phyloP scores from a whole-genome alignment of 108 stramenopile genomes.

The Schizochytrium sp. region DNA sequence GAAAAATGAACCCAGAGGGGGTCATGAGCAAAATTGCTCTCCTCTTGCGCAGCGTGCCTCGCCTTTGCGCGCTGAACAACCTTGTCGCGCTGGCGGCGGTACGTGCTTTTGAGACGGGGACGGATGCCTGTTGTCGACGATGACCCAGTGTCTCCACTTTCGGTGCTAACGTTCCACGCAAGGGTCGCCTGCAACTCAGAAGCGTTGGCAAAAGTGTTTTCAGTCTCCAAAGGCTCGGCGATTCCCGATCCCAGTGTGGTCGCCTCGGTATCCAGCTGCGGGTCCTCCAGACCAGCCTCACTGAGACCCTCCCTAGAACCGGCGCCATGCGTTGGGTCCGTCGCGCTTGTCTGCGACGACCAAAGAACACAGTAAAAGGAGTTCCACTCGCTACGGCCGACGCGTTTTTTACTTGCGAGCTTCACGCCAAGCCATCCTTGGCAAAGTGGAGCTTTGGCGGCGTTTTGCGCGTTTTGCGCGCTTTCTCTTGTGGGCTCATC shows the following conservation, averaged over 20 bases:
- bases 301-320: background rate
- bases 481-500: background rate
- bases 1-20: background rate
- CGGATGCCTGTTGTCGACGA: background rate
- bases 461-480: background rate
- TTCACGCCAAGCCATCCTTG: background rate
- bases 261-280: background rate
- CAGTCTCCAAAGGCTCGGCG: too few relatives aligned
- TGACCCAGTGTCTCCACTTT: background rate
- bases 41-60: background rate
- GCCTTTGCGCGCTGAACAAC: background rate
- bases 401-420: background rate
- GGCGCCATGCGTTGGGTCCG: background rate
- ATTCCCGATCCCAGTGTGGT: too few relatives aligned
- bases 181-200: too few relatives aligned
- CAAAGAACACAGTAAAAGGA: background rate
- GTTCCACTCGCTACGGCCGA: background rate
- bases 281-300: background rate
- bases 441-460: background rate
- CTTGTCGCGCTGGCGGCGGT: background rate
- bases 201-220: too few relatives aligned
- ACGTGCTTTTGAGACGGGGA: background rate
- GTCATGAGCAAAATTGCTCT: too few relatives aligned
- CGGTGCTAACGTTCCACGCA: too few relatives aligned
- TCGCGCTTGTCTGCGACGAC: background rate